A percentile compares a stretch with the other conserved stretches of the same genome.
Conservation (phyloP, 2,329 filamentous ascomycete genomes). For the Blumeria graminis region DNA sequence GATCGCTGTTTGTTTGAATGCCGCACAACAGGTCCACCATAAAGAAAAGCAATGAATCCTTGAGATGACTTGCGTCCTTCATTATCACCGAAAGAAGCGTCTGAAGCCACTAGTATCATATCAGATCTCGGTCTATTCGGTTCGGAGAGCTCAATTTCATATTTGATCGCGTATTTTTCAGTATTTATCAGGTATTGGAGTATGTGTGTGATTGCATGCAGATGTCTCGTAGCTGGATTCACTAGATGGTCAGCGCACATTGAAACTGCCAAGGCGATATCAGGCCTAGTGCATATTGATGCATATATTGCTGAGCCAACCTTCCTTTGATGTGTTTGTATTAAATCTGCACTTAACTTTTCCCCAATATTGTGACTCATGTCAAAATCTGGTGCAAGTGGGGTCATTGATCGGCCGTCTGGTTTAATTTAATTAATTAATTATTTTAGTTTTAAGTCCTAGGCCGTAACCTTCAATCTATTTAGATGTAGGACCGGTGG, state of each 20-base stretch:
- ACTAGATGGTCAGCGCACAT: background rate
- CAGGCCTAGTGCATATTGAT: background rate
- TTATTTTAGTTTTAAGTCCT: too few species aligned
- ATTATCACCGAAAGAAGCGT: background rate
- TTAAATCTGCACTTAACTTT: background rate
- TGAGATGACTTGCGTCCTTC: background rate
- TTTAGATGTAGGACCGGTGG: too few species aligned
- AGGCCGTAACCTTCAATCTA: too few species aligned
- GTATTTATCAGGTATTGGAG: background rate
- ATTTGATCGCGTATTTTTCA: background rate
- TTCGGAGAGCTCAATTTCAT: background rate
- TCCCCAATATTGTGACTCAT: background rate
- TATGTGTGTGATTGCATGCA: background rate
- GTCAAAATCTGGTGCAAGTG: background rate
- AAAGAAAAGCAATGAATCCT: background rate
- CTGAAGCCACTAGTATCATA: background rate
- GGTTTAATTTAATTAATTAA: too few species aligned
- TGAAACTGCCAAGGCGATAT: background rate
- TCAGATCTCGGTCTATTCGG: background rate
- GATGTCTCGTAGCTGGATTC: background rate
- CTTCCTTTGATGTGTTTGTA: background rate
- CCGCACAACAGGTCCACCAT: background rate
- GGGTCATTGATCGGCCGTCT: background rate
- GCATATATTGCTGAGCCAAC: background rate
- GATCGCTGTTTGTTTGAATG: background rate